Evolutionary conservation across 2,329 filamentous ascomycete genomes (phyloP), one percentile per base, ranked within the genome.

Genomic region (Colletotrichum liaoningense): DNA sequence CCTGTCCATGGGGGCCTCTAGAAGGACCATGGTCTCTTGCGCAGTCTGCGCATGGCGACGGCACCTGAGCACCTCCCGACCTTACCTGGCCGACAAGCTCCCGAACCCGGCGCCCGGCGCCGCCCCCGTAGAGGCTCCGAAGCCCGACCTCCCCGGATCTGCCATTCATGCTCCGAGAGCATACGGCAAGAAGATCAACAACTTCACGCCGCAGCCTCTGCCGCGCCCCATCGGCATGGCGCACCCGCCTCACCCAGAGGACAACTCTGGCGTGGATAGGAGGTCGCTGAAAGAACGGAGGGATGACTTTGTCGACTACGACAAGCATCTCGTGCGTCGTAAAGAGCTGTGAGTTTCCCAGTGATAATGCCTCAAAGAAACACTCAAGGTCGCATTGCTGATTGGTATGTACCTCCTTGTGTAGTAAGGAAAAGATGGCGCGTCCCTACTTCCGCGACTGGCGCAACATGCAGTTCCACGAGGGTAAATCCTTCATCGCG

Each of bases 381-480:
- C 7, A n/a, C 8, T 7, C 6, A n/a, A n/a, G 42, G n/a, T 5
- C 4, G 7, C 3, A n/a, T 49, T 7, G 42, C 42, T 49, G 7
- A 49, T 49, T 49, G 19, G 7, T 8, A 8, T 46, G 22, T 22
- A 42, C 28, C 12, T 26, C 22, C 65, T 30, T 26, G 69, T 57
- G 26, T 76, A 94, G 93, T 67, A 94, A 94, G 57, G 88, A 90
- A 77, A 91, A 95, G 81, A 92, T 97, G 79, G 87, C 92, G 24
- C 94, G 94, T 72, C 95, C 96, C 2, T 99, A 99, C 84, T 99
- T 98, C 86, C 93, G 95, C 82, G 96, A 99, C 87, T 98, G 95
- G 93, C 91, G 90, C 73, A 97, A 97, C 84, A 90, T 98, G 83
- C 88, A 88, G 65, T 89, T 92, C 76, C 92, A 97, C 84, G 91